Evolutionary conservation across 768 basidiomycete species (phyloP).

Genomic region (Hericium alpestre): DNA sequence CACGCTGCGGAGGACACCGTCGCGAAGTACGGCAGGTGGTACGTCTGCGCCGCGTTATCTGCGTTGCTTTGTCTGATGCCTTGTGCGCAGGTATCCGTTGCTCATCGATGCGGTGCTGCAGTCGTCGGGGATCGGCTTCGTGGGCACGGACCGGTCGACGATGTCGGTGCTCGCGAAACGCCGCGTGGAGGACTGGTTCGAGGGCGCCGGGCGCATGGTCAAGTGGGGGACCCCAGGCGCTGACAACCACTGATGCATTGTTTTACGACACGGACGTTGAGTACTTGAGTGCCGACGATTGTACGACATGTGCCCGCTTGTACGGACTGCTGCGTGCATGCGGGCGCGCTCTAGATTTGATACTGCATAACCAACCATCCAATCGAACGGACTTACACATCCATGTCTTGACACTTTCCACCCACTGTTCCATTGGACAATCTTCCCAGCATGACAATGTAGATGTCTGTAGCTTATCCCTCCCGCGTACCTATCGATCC

Average conservation of each 20-base stretch:
- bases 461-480: too few relatives aligned
- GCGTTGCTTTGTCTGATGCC: neutral
- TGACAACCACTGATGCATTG: constrained; percentile 38
- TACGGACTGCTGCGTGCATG: too few relatives aligned
- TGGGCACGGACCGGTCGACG: constrained; percentile 63
- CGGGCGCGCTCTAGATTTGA: too few relatives aligned
- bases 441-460: too few relatives aligned
- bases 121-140: constrained; percentile 53
- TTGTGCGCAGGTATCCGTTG: constrained; percentile 53
- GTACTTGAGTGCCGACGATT: neutral
- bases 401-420: too few relatives aligned
- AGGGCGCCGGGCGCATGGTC: constrained; percentile 39
- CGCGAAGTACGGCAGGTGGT: constrained; percentile 27
- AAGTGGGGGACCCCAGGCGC: constrained; percentile 50
- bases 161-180: constrained; percentile 58
- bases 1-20: constrained; percentile 23
- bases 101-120: constrained; percentile 67
- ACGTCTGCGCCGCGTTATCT: constrained; percentile 3
- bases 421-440: too few relatives aligned
- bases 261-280: neutral
- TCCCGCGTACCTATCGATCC: too few relatives aligned
- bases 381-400: too few relatives aligned
- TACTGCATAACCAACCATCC: too few relatives aligned
- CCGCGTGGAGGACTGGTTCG: constrained; percentile 59
- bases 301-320: too few relatives aligned